A percentile compares a stretch with the other conserved stretches of the same genome.
Conservation (phyloP, 2,329 filamentous ascomycete genomes). For the Orbilia quercus region DNA sequence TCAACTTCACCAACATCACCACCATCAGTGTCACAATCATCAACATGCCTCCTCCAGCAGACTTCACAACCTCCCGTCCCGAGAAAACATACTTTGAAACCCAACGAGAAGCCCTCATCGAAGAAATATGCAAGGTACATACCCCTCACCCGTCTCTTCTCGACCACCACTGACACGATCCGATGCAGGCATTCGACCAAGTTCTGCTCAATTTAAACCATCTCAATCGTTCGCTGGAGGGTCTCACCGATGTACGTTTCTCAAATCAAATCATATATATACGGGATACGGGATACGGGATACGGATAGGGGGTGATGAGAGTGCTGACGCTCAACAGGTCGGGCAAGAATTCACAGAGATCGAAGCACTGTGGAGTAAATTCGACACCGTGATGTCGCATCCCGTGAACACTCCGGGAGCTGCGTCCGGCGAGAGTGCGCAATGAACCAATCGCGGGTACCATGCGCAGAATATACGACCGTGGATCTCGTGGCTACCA, state of each 20-base stretch:
- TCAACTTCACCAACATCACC: conserved; percentile 3
- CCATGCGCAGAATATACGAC: too few species aligned
- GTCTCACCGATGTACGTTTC: conserved; percentile 49
- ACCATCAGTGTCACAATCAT: not conserved
- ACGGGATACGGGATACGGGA: too few species aligned
- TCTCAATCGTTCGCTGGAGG: conserved; percentile 53
- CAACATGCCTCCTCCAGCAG: conserved; percentile 18
- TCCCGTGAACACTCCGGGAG: too few species aligned
- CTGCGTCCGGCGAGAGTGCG: too few species aligned
- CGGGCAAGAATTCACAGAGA: conserved; percentile 53
- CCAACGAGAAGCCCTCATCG: conserved; percentile 48
- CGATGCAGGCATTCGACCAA: conserved; percentile 50
- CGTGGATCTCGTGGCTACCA: too few species aligned
- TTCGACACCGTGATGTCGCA: conserved; percentile 53
- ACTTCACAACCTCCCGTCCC: conserved; percentile 37
- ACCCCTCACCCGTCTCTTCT: not conserved
- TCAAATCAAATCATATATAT: not conserved
- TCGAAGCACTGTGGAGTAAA: conserved; percentile 54
- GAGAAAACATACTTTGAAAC: conserved; percentile 55
- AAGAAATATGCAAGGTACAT: conserved; percentile 51
- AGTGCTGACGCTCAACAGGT: conserved; percentile 19
- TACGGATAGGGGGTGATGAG: too few species aligned
- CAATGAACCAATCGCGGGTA: too few species aligned
- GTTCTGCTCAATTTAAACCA: conserved; percentile 56
- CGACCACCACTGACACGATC: conserved; percentile 1